phyloP scores from a whole-genome alignment of 2,329 filamentous ascomycete genomes.

The Diaporthe helianthi region DNA sequence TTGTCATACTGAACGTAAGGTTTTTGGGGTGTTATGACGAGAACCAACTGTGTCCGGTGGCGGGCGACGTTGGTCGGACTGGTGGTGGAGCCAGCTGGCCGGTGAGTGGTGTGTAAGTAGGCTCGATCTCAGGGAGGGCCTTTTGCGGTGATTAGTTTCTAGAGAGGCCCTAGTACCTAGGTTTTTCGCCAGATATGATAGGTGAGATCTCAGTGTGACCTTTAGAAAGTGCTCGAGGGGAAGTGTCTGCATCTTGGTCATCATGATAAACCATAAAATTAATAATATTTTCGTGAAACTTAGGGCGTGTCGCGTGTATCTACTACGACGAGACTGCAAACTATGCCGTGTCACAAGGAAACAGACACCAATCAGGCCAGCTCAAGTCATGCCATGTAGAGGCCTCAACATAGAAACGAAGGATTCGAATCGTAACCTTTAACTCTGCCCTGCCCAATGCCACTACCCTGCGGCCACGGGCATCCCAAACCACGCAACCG shows the following conservation, averaged over 20 bases:
- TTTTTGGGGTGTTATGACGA: too few relatives aligned
- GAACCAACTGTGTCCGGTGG: not conserved
- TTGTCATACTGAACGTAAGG: not conserved
- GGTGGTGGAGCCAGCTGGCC: slow-evolving; percentile 2
- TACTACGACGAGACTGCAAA: too few relatives aligned
- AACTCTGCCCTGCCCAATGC: not conserved
- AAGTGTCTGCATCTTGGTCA: not conserved
- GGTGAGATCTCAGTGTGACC: not conserved
- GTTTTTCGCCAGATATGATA: not conserved
- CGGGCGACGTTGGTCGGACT: not conserved
- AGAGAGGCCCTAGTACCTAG: too few relatives aligned
- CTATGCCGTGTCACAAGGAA: not conserved
- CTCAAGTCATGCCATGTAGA: not conserved
- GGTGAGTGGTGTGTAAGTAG: not conserved
- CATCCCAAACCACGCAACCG: not conserved
- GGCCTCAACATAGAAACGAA: not conserved
- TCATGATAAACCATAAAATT: too few relatives aligned
- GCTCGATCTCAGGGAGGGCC: not conserved
- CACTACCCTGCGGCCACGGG: not conserved
- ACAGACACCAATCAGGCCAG: not conserved
- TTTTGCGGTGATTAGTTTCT: not conserved
- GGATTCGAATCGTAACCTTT: not conserved
- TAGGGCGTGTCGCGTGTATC: too few relatives aligned
- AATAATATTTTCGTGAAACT: too few relatives aligned
- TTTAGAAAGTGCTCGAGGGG: not conserved